Evolutionary conservation across 768 basidiomycete species (phyloP).

Genomic region (Tricholoma saponaceum): DNA sequence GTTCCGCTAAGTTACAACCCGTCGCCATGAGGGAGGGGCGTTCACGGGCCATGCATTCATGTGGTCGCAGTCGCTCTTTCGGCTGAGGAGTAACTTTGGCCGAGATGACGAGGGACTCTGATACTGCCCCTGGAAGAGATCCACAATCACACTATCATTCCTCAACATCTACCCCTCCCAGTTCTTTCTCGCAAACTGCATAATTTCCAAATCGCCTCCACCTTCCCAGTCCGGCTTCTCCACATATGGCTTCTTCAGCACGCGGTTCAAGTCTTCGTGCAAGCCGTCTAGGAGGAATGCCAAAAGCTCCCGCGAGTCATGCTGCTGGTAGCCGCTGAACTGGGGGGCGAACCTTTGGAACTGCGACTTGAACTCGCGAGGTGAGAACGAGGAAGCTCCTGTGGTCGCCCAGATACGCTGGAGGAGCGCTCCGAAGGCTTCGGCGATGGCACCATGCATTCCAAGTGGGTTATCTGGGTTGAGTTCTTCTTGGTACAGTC

Average conservation of each 20-base stretch:
- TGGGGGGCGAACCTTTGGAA: conserved; percentile 92
- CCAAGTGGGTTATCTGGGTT: conserved; percentile 97
- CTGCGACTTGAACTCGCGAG: conserved; percentile 90
- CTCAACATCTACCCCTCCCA: conserved; percentile 96
- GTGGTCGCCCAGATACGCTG: conserved; percentile 76
- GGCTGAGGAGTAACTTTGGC: too few relatives aligned
- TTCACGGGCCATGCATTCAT: too few relatives aligned
- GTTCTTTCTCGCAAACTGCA: conserved; percentile 74
- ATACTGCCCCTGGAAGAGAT: conserved; percentile 97
- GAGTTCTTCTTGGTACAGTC: conserved; percentile 79
- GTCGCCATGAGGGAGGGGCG: too few relatives aligned
- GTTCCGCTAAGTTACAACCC: too few relatives aligned
- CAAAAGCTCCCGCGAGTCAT: conserved; percentile 96
- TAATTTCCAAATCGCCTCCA: conserved; percentile 72
- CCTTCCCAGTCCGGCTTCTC: conserved; percentile 99
- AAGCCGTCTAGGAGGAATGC: conserved; percentile 93
- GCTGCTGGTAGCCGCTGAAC: conserved; percentile 97
- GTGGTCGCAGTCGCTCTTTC: too few relatives aligned
- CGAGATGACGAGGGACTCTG: too few relatives aligned
- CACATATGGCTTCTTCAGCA: conserved; percentile 92
- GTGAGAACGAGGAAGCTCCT: conserved; percentile 66
- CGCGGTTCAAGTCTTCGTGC: conserved; percentile 93
- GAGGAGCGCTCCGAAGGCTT: conserved; percentile 85
- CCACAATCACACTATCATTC: conserved; percentile 98
- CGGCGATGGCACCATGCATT: conserved; percentile 97